phyloP scores from a whole-genome alignment of 805 yeast genomes.

The Saturnispora sekii region DNA sequence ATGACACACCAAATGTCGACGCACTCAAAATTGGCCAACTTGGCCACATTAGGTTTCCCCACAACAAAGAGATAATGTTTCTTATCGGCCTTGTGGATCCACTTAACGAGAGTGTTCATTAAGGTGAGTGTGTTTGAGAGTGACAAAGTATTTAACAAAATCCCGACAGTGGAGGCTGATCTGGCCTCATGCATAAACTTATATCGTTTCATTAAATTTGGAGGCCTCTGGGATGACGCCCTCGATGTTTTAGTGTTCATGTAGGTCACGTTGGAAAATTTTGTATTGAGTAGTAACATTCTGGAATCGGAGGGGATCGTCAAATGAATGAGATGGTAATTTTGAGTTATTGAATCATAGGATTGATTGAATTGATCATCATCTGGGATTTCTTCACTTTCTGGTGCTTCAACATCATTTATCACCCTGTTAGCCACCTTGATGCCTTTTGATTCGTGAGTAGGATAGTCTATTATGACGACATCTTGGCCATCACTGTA shows the following conservation, averaged over 20 bases:
- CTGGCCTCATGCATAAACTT: slow-evolving; percentile 81
- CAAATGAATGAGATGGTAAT: slow-evolving; percentile 58
- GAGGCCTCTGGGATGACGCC: slow-evolving; percentile 50
- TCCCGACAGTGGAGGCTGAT: slow-evolving; percentile 86
- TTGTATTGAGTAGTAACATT: slow-evolving; percentile 63
- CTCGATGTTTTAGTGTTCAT: slow-evolving; percentile 34
- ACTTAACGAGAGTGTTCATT: slow-evolving; percentile 47
- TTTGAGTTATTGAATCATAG: slow-evolving; percentile 27
- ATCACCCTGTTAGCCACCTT: slow-evolving; percentile 27
- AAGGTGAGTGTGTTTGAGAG: slow-evolving; percentile 62
- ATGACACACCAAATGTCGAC: slow-evolving; percentile 90
- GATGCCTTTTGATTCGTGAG: neutral
- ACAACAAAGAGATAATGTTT: slow-evolving; percentile 92
- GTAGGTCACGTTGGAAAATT: slow-evolving; percentile 44
- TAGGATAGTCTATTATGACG: slow-evolving; percentile 18
- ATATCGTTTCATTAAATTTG: slow-evolving; percentile 77
- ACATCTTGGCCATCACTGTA: slow-evolving; percentile 16
- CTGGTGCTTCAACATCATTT: slow-evolving; percentile 17
- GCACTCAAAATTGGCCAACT: slow-evolving; percentile 90
- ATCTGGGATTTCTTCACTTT: neutral
- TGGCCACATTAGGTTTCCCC: slow-evolving; percentile 96
- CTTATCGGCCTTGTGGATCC: slow-evolving; percentile 69
- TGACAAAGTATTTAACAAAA: slow-evolving; percentile 83
- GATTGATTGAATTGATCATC: slow-evolving; percentile 21
- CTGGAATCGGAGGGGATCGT: slow-evolving; percentile 72